These are phyloP conservation scores for Epichloe sylvatica DNA, from an alignment of 2,329 filamentous ascomycete species.

Conservation along the genomic window DNA sequence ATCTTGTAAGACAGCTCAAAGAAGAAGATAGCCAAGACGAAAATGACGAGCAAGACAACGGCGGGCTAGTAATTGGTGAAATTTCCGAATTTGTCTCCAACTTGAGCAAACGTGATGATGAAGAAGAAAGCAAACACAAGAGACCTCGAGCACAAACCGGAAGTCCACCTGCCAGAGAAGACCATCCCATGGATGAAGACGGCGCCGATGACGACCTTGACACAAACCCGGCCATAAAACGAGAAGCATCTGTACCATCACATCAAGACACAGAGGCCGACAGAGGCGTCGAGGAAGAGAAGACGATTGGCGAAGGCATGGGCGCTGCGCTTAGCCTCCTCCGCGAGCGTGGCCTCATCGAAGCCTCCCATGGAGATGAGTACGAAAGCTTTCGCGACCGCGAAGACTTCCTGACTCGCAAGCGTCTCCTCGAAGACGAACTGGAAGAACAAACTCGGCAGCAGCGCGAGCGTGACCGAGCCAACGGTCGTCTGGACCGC, in stretches of 20 bases:
- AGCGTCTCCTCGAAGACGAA: conserved; percentile 57
- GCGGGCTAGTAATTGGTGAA: conserved; percentile 82
- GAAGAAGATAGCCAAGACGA: conserved; percentile 39
- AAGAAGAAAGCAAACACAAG: conserved; percentile 39
- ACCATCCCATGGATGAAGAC: conserved; percentile 17
- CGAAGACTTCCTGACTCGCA: conserved; percentile 64
- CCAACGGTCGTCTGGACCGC: conserved; percentile 64
- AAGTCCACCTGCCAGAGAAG: conserved; percentile 19
- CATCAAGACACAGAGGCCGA: background rate
- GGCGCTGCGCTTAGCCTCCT: conserved; percentile 73
- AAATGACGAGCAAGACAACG: conserved; percentile 20
- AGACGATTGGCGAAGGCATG: conserved; percentile 52
- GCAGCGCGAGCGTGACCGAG: conserved; percentile 80
- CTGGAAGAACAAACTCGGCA: conserved; percentile 65
- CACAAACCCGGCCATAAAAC: conserved; percentile 10
- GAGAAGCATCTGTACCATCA: conserved; percentile 4
- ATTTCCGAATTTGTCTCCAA: conserved; percentile 90
- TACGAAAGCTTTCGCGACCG: conserved; percentile 57
- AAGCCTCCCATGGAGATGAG: conserved; percentile 46
- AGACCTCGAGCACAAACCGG: conserved; percentile 12
- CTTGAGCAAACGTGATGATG: conserved; percentile 52
- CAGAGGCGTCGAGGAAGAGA: conserved; percentile 15
- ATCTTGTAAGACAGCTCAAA: conserved; percentile 68
- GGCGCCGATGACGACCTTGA: conserved; percentile 9
- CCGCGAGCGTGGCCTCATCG: conserved; percentile 69